Evolutionary conservation across 805 yeast species (phyloP), one percentile per base, ranked within the genome.

Genomic region (Saccharomycopsis guyanensis): DNA sequence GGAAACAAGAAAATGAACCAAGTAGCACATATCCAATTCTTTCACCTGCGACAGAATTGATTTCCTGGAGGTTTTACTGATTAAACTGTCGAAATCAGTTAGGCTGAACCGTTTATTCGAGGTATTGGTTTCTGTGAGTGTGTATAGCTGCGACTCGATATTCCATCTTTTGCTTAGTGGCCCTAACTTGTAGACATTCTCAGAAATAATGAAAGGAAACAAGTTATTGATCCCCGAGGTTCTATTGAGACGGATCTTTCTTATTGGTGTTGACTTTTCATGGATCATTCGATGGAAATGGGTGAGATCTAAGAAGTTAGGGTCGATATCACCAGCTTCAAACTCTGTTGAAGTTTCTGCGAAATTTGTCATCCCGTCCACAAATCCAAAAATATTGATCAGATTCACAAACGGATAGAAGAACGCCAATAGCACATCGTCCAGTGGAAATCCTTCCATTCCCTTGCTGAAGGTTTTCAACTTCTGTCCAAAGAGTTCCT

Each of bases 21-120:
- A 37, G 31, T 42, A 46, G 18, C 50, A 46, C 24, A 37, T 39
- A 27, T 46, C 50, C 16, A 46, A 15, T n/a, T 46, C 49, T 32
- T 23, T 24, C 15, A 42, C 34, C n/a, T 25, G 15, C 43, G 40
- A 31, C 13, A 37, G 27, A 18, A 42, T 16, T n/a, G 45, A 35
- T 15, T 34, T 23, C 7, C n/a, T 10, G 20, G n/a, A 18, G 13
- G 6, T 6, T 20, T 27, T 36, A 15, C 12, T 42, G 6, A 5
- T 5, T 16, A 38, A n/a, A 13, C n/a, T 4, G 18, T 43, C 35
- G 24, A 46, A 46, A 15, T 41, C 15, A 6, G 45, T 44, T 13
- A 18, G 15, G 18, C 7, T 15, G 12, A 46, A 18, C 16, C 43
- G 16, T 13, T 42, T 22, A 18, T 16, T 3, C 8, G 43, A 22